Evolutionary conservation across 208 protist species (phyloP).

Genomic region (Leptomonas seymouri): DNA sequence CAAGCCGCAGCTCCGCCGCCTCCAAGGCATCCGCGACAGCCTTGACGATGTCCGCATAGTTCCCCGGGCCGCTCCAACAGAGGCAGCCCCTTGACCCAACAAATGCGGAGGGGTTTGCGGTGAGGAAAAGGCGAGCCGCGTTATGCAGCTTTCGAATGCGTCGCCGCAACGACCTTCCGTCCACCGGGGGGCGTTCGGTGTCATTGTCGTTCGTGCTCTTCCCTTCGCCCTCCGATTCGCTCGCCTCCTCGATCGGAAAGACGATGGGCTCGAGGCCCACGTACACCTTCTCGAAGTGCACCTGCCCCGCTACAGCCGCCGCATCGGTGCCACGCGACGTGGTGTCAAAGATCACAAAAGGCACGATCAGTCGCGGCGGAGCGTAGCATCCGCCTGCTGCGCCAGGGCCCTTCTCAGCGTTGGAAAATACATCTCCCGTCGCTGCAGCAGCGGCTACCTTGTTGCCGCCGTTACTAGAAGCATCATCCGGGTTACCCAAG

Average conservation of each 20-base stretch:
- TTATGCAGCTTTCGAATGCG: conserved; percentile 16
- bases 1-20: conserved; percentile 13
- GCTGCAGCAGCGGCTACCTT: background rate
- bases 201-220: conserved; percentile 26
- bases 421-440: background rate
- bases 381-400: background rate
- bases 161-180: conserved; percentile 8
- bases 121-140: conserved; percentile 13
- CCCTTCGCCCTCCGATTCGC: conserved; percentile 37
- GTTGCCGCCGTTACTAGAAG: background rate
- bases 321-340: conserved; percentile 43
- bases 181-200: background rate
- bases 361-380: conserved; percentile 23
- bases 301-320: conserved; percentile 25
- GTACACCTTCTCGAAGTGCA: conserved; percentile 35
- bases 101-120: conserved; percentile 2
- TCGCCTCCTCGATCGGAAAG: conserved; percentile 36
- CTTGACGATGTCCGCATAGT: conserved; percentile 20
- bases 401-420: background rate
- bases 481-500: background rate
- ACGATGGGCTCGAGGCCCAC: conserved; percentile 57
- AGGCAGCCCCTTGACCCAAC: conserved; percentile 1
- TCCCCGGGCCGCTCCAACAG: conserved; percentile 19
- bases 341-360: conserved; percentile 8
- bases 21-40: conserved; percentile 21